Conservation (phyloP, 495 filamentous ascomycete genomes). For the Podospora fimiseda region DNA sequence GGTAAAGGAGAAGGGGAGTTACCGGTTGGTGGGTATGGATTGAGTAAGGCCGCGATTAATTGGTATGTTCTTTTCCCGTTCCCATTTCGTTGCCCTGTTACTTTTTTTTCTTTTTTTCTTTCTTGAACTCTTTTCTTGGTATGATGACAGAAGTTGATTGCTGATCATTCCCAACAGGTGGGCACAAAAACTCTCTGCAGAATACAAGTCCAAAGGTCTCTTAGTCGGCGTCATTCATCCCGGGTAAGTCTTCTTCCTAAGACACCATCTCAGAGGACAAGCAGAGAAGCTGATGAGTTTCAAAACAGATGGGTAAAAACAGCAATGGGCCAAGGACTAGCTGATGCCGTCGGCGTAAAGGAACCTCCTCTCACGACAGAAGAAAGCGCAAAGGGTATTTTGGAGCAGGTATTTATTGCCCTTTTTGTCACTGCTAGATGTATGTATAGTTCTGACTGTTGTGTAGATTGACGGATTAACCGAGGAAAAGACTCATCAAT, state of each 20-base stretch:
- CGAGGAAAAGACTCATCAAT: constrained; percentile 21
- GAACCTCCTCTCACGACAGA: constrained; percentile 29
- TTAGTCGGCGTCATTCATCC: constrained; percentile 27
- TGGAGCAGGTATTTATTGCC: constrained; percentile 27
- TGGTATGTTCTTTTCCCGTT: too few species aligned
- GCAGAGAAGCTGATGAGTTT: neutral
- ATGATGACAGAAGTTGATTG: too few species aligned
- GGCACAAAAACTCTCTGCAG: constrained; percentile 18
- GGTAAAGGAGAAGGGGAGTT: constrained; percentile 8
- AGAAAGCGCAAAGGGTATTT: constrained; percentile 22
- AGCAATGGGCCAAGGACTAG: constrained; percentile 29
- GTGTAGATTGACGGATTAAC: constrained; percentile 20
- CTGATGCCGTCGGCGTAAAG: constrained; percentile 26
- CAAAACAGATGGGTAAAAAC: constrained; percentile 36
- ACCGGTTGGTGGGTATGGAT: constrained; percentile 22
- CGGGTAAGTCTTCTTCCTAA: constrained; percentile 18
- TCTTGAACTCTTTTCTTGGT: too few species aligned
- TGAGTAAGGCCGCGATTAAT: constrained; percentile 27
- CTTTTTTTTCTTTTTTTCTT: too few species aligned
- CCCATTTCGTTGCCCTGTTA: too few species aligned
- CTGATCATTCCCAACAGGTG: too few species aligned
- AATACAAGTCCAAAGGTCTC: constrained; percentile 16
- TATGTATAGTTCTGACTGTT: neutral
- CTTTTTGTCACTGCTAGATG: neutral
- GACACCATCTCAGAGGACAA: neutral